Evolutionary conservation across 2,329 filamentous ascomycete species (phyloP), one percentile per base, ranked within the genome.

Genomic region (Arthrobotrys pseudoclavata): DNA sequence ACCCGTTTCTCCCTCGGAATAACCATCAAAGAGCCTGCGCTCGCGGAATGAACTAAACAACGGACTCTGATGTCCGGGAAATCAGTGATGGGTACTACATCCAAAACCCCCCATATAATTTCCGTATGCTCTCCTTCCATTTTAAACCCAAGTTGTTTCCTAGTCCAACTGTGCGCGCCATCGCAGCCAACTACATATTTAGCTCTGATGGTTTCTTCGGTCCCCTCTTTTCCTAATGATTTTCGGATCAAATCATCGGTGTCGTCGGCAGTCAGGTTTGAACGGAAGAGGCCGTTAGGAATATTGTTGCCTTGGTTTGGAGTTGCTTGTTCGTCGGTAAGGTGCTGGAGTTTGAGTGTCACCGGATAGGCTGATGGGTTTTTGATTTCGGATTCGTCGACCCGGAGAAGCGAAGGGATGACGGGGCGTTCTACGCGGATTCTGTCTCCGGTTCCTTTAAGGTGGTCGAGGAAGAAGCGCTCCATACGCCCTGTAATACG

Each of bases 181-280:
- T 92, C 91, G 52, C 88, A 90, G 0, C 90, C 91, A 3, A 93
- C 85, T 31, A 92, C 85, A 78, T 91, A 92, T 81, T 90, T 90
- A 4, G 87, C 86, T 45, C 84, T 86, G 1, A 90, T 83, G 0
- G 83, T 81, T 79, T 88, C 86, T 60, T 82, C 81, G 80, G 79
- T 77, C 80, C 83, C 82, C 13, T 81, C 85, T 70, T 82, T 84
- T 42, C 81, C 81, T 3, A 57, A 63, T 3, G 71, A 47, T 9
- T 60, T 69, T 53, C 48, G 47, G 22, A 76, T 76, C 15, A 76
- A 31, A 20, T 69, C 64, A 4, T 76, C 71, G 13, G 87, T 89
- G 79, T 90, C 89, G 63, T 89, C 88, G 5, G 86, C 83, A 0
- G 85, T 83, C 4, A 91, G 81, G 75, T 89, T 90, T 75, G 88